phyloP scores from a whole-genome alignment of 352 stramenopile genomes.

The Phytophthora podocarpi region DNA sequence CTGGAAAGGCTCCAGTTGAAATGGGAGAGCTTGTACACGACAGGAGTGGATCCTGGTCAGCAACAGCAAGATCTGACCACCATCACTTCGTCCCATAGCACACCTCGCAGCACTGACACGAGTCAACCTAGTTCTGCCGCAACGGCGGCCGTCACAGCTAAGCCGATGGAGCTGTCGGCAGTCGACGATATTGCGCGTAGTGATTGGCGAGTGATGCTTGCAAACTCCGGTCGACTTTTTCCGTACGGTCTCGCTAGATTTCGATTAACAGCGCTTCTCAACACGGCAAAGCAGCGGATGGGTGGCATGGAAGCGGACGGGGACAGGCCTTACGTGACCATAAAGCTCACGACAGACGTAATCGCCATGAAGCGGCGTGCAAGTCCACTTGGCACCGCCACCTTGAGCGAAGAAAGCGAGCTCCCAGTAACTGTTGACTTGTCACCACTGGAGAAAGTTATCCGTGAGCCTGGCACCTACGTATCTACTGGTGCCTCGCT shows the following conservation, averaged over 20 bases:
- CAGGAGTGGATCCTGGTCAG: constrained; percentile 29
- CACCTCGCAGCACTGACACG: constrained; percentile 6
- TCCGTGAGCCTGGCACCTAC: constrained; percentile 69
- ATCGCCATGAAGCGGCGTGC: constrained; percentile 58
- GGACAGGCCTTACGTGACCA: constrained; percentile 36
- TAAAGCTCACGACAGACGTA: constrained; percentile 62
- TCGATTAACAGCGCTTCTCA: constrained; percentile 61
- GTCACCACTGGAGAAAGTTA: constrained; percentile 41
- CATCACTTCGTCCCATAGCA: constrained; percentile 11
- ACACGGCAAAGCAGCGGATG: constrained; percentile 27
- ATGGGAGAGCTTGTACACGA: constrained; percentile 62
- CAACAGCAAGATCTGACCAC: constrained; percentile 2
- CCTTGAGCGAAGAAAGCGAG: constrained; percentile 30
- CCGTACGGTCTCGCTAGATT: constrained; percentile 63
- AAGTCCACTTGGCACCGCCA: constrained; percentile 44
- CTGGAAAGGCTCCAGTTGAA: constrained; percentile 52
- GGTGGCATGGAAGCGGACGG: constrained; percentile 6
- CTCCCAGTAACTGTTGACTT: constrained; percentile 30
- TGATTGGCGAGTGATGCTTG: constrained; percentile 55
- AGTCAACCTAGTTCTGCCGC: not conserved
- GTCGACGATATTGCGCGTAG: constrained; percentile 65
- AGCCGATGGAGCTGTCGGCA: constrained; percentile 48
- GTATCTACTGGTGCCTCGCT: constrained; percentile 46
- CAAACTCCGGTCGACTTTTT: constrained; percentile 49
- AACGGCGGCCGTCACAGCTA: constrained; percentile 22